Evolutionary conservation across 805 yeast genomes (phyloP).

Genomic region (Schizosaccharomyces osmophilus): DNA sequence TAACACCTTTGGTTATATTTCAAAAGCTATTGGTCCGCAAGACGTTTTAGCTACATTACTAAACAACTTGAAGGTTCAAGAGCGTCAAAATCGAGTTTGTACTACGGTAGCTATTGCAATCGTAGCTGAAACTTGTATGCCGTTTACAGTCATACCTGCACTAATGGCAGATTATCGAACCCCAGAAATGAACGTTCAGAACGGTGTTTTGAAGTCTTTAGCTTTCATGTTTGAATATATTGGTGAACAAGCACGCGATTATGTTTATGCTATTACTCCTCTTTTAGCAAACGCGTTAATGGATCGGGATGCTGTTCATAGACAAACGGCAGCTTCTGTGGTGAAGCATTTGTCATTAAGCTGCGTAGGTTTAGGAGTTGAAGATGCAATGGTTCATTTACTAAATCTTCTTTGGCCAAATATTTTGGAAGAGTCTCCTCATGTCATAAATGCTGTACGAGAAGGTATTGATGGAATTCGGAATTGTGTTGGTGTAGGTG

Average conservation of each 20-base stretch:
- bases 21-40: conserved; percentile 85
- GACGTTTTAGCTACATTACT: conserved; percentile 69
- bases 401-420: conserved; percentile 70
- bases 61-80: conserved; percentile 72
- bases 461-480: conserved; percentile 60
- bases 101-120: conserved; percentile 96
- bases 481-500: conserved; percentile 50
- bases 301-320: conserved; percentile 73
- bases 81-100: conserved; percentile 85
- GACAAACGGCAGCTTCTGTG: conserved; percentile 86
- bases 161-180: conserved; percentile 84
- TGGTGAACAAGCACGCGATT: conserved; percentile 56
- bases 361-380: conserved; percentile 48
- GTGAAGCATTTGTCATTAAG: conserved; percentile 61
- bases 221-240: conserved; percentile 81
- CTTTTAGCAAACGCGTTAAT: conserved; percentile 70
- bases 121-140: conserved; percentile 79
- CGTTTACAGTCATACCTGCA: conserved; percentile 83
- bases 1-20: conserved; percentile 71
- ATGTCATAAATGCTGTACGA: conserved; percentile 58
- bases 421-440: conserved; percentile 83
- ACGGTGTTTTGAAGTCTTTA: conserved; percentile 78
- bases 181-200: conserved; percentile 81
- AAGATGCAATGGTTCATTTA: conserved; percentile 62
- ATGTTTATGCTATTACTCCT: conserved; percentile 56